A percentile compares a stretch with the other conserved stretches of the same genome.
Conservation (phyloP, 345 rosid genomes). For the Corymbia maculata region DNA sequence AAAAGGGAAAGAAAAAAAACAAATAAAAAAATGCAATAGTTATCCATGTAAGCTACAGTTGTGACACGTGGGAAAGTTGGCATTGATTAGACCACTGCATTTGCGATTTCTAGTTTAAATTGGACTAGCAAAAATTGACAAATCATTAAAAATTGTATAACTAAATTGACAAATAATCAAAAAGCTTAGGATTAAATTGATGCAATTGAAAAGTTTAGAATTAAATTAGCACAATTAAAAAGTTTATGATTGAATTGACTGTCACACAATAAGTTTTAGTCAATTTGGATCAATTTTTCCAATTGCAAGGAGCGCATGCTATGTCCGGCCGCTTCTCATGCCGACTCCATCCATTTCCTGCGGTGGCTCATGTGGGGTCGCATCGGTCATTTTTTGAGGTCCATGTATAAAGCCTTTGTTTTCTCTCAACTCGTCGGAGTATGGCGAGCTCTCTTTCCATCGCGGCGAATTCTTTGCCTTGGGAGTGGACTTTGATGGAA, state of each 20-base stretch:
- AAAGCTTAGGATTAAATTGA: too few species aligned
- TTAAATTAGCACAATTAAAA: too few species aligned
- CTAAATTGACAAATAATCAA: too few species aligned
- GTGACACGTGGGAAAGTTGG: background rate
- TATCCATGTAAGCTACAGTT: rapidly evolving
- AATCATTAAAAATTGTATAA: too few species aligned
- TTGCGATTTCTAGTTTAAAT: too few species aligned
- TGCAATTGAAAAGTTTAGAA: too few species aligned
- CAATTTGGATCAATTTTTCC: too few species aligned
- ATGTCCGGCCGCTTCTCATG: background rate
- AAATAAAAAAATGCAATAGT: background rate
- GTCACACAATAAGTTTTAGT: too few species aligned
- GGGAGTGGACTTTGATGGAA: background rate
- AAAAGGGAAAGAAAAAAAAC: too few species aligned
- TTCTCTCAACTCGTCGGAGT: background rate
- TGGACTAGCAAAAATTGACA: too few species aligned
- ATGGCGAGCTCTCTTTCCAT: background rate
- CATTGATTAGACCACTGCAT: rapidly evolving
- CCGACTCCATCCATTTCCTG: background rate
- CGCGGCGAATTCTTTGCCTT: background rate
- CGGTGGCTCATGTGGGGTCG: background rate
- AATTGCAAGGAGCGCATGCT: too few species aligned
- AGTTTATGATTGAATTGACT: background rate
- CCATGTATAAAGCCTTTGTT: background rate
- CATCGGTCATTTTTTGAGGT: background rate